phyloP scores from a whole-genome alignment of 1,284 basidiomycete genomes.

The Phellinidium pouzarii region DNA sequence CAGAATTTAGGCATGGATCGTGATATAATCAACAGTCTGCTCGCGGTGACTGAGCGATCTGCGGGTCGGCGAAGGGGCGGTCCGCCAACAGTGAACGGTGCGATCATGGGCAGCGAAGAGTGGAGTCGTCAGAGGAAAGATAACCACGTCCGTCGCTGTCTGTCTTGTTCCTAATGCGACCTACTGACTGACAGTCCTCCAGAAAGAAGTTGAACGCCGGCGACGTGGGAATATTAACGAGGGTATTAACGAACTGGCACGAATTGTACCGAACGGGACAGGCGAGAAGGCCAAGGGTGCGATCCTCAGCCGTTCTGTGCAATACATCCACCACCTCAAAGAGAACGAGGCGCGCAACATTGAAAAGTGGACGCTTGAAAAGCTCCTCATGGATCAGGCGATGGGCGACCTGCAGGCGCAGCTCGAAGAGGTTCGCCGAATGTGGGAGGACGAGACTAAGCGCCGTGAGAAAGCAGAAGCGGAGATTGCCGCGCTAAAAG shows the following conservation, averaged over 20 bases:
- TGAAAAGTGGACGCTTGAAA: conserved; percentile 93
- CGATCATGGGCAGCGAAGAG: conserved; percentile 66
- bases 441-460: conserved; percentile 67
- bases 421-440: conserved; percentile 64
- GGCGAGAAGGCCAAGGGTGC: conserved; percentile 88
- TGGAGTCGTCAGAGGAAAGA: conserved; percentile 80
- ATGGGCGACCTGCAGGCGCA: conserved; percentile 80
- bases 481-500: conserved; percentile 49
- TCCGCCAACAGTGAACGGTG: conserved; percentile 23
- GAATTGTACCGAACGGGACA: conserved; percentile 81
- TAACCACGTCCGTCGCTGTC: conserved; percentile 57
- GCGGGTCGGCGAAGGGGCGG: conserved; percentile 5
- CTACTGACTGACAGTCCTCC: conserved; percentile 14
- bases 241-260: conserved; percentile 87
- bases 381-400: conserved; percentile 86
- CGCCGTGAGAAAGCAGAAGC: conserved; percentile 49
- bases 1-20: no score
- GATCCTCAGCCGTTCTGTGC: conserved; percentile 77
- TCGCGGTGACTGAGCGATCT: conserved; percentile 1
- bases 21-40: no score
- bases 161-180: conserved; percentile 9
- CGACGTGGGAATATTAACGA: conserved; percentile 93
- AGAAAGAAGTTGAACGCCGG: conserved; percentile 97
- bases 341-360: conserved; percentile 87
- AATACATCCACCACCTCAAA: conserved; percentile 86